These are phyloP conservation scores for Nemania serpens DNA, from an alignment of 2,329 filamentous ascomycete genomes.

Conservation along the genomic window DNA sequence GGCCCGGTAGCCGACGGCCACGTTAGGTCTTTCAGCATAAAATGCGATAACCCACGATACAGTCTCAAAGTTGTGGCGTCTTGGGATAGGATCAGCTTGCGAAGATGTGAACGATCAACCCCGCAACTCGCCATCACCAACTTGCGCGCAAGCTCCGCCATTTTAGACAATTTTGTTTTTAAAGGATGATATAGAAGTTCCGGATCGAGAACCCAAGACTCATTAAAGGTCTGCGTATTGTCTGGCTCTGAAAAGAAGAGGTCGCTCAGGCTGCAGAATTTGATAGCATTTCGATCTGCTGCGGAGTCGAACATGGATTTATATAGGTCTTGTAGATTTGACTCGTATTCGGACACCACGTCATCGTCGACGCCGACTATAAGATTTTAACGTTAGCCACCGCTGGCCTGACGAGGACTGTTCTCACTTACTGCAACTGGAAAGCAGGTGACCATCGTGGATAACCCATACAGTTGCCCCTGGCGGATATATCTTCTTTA, in stretches of 20 bases:
- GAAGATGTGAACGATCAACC: conserved; percentile 39
- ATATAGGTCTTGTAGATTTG: conserved; percentile 41
- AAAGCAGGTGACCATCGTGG: conserved; percentile 48
- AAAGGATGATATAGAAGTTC: conserved; percentile 42
- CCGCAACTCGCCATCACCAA: conserved; percentile 44
- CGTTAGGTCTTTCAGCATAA: conserved; percentile 51
- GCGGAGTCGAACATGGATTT: conserved; percentile 1
- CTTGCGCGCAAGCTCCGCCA: conserved; percentile 42
- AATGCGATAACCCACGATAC: conserved; percentile 65
- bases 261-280: conserved; percentile 28
- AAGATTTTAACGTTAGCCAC: neutral
- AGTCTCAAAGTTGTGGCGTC: conserved; percentile 50
- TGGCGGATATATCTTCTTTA: conserved; percentile 41
- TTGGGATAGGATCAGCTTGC: conserved; percentile 37
- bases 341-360: conserved; percentile 38
- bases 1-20: conserved; percentile 32
- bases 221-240: conserved; percentile 2
- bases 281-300: conserved; percentile 5
- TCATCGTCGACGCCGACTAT: conserved; percentile 50
- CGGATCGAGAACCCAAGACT: conserved; percentile 8
- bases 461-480: conserved; percentile 46
- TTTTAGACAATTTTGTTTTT: conserved; percentile 32
- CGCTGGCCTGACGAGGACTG: neutral
- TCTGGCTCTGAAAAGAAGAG: conserved; percentile 44
- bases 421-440: conserved; percentile 45